Base-by-base conservation (phyloP, 2,329 filamentous ascomycete genomes). In the Hypoxylon sp. region DNA sequence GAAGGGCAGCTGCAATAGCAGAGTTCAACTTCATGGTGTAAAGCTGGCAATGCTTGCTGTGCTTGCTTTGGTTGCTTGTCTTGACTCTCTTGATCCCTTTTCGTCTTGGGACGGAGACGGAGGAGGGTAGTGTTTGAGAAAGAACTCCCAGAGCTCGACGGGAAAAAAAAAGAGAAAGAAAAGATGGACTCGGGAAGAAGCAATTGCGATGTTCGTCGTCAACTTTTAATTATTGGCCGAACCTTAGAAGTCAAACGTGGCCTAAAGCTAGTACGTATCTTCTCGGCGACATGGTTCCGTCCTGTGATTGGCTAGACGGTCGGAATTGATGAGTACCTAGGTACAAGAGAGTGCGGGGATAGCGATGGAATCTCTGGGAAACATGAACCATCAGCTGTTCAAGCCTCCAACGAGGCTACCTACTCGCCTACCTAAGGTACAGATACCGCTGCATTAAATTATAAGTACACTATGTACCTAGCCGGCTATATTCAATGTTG, bases 1-100 rank as follows among this genome's bases (percentile, higher is more conserved):
- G 82, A 74, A 94, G 82, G 77, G 92, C 89, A 77, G 92, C 92
- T 80, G 93, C 91, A 77, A 94, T 88, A 78, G 92, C 89, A 81
- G 92, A 86, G 84, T 92, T 91, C 83, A 97, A 90, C 89, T 92
- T 93, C 94, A 97, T 97, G 79, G 78, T 90, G 86, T 72, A 75
- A 67, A 56, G 51, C 60, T 62, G 54, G 46, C 59, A 69, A 58
- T 56, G 47, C 52, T 56, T 48, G 44, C 26, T 44, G 14, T 33
- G 5, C 11, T 44, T 54, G n/a, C n/a, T 56, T 48, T 14, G 35
- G 24, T 56, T 51, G 24, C 37, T 57, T 48, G 44, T 61, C 55
- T 57, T 53, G 44, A 58, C 51, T 66, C 37, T 66, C 56, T 61
- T 46, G 39, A 33, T 64, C 56, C 60, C 68, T 70, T 68, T 68